Conservation (phyloP, 164 flowering plant genomes). For the Chimonanthus praecox region DNA sequence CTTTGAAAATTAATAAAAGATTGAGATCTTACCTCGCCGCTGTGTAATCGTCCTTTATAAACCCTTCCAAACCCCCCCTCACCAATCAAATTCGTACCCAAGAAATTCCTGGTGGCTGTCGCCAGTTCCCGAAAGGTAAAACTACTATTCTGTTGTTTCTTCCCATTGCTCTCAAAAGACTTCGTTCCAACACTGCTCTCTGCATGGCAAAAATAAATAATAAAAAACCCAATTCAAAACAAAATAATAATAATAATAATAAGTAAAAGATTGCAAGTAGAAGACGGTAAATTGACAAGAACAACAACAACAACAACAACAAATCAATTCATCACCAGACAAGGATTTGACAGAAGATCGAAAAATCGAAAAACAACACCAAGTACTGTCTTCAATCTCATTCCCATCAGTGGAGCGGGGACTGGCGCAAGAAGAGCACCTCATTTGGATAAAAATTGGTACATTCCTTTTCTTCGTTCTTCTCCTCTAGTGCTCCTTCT, state of each 20-base stretch:
- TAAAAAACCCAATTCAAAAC: not conserved
- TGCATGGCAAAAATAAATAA: slow-evolving; percentile 9
- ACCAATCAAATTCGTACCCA: slow-evolving; percentile 55
- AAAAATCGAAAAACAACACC: slow-evolving; percentile 1
- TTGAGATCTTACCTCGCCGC: slow-evolving; percentile 45
- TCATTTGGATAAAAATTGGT: not conserved
- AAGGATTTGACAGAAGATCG: slow-evolving; percentile 12
- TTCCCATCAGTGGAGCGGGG: not conserved
- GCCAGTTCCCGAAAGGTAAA: slow-evolving; percentile 71
- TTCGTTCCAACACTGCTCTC: slow-evolving; percentile 19
- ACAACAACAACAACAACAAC: not conserved
- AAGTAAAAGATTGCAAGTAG: too few relatives aligned
- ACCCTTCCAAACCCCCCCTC: slow-evolving; percentile 93
- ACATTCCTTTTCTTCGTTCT: too few relatives aligned
- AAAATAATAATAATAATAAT: not conserved
- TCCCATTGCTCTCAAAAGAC: slow-evolving; percentile 16
- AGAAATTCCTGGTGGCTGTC: slow-evolving; percentile 55
- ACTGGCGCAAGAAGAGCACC: not conserved
- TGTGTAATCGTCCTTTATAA: slow-evolving; percentile 58
- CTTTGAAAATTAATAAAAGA: not conserved
- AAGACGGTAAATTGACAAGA: not conserved
- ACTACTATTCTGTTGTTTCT: slow-evolving; percentile 16
- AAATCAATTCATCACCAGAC: not conserved
- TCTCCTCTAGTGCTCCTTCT: too few relatives aligned
- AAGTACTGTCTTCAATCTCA: not conserved